Evolutionary conservation across 2,329 filamentous ascomycete genomes (phyloP).

Genomic region (Ascomycota sp.): DNA sequence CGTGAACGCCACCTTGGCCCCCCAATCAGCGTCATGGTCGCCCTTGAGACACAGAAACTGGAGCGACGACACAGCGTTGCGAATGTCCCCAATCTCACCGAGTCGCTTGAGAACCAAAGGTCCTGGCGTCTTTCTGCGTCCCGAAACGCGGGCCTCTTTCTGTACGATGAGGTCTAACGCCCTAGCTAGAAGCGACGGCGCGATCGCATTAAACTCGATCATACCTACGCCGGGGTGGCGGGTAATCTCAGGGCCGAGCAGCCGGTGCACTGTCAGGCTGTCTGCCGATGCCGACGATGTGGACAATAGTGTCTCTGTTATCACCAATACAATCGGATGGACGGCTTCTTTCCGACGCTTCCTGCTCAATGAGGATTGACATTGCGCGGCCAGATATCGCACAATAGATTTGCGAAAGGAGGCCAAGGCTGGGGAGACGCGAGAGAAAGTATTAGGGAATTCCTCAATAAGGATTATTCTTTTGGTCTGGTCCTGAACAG

Average conservation of each 20-base stretch:
- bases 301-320: slow-evolving; percentile 77
- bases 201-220: slow-evolving; percentile 87
- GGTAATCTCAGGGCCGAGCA: slow-evolving; percentile 72
- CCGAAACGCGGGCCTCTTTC: slow-evolving; percentile 68
- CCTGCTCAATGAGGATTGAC: slow-evolving; percentile 25
- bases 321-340: slow-evolving; percentile 66
- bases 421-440: slow-evolving; percentile 40
- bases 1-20: slow-evolving; percentile 49
- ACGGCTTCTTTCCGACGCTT: slow-evolving; percentile 23
- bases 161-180: slow-evolving; percentile 64
- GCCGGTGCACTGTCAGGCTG: slow-evolving; percentile 77
- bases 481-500: slow-evolving; percentile 7
- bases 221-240: slow-evolving; percentile 58
- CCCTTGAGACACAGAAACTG: slow-evolving; percentile 82
- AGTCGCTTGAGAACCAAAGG: slow-evolving; percentile 59
- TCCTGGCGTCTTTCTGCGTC: slow-evolving; percentile 54
- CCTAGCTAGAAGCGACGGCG: slow-evolving; percentile 66
- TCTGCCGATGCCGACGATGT: slow-evolving; percentile 71
- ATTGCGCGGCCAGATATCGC: slow-evolving; percentile 50
- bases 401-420: slow-evolving; percentile 59
- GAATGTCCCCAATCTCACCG: slow-evolving; percentile 75
- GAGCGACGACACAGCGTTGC: slow-evolving; percentile 77
- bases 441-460: slow-evolving; percentile 56
- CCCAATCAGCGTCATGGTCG: slow-evolving; percentile 54
- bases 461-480: slow-evolving; percentile 61